Conservation (phyloP, 768 basidiomycete genomes). For the Kwoniella bestiolae region DNA sequence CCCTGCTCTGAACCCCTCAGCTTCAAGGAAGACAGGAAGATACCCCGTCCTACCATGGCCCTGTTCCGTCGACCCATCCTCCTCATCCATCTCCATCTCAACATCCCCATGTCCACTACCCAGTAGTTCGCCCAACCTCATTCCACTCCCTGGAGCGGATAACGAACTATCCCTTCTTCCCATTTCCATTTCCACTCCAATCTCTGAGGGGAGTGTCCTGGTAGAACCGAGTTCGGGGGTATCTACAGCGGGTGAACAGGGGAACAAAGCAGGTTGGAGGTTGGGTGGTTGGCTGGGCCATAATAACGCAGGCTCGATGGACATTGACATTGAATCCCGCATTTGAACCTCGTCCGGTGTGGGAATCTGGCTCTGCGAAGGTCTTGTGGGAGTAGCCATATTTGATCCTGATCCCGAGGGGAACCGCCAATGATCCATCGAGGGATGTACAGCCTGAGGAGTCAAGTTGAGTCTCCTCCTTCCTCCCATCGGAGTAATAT, state of each 20-base stretch:
- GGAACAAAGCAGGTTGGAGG: constrained; percentile 38
- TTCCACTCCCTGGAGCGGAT: constrained; percentile 29
- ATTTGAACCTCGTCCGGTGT: constrained; percentile 7
- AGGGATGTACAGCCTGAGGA: constrained; percentile 31
- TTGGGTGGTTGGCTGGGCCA: constrained; percentile 40
- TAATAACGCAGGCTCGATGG: constrained; percentile 27
- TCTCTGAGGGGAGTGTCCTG: too few species aligned
- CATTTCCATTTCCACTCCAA: not conserved
- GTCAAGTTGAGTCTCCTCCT: constrained; percentile 20
- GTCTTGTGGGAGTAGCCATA: constrained; percentile 35
- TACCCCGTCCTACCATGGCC: constrained; percentile 18
- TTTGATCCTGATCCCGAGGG: constrained; percentile 27
- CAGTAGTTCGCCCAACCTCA: constrained; percentile 40
- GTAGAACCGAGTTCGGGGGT: constrained; percentile 26
- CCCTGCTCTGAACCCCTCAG: constrained; percentile 23
- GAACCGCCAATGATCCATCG: constrained; percentile 49
- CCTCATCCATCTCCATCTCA: constrained; percentile 34
- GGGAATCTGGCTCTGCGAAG: constrained; percentile 20
- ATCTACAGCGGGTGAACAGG: constrained; percentile 34
- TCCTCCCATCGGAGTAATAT: constrained; percentile 13
- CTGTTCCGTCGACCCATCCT: constrained; percentile 31
- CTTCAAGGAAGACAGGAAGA: constrained; percentile 24
- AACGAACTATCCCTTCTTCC: constrained; percentile 10
- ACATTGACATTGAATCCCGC: not conserved
- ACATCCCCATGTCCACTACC: constrained; percentile 28